These are phyloP conservation scores for Chrysoporthe austroafricana DNA, from an alignment of 2,329 filamentous ascomycete species.

Conservation along the genomic window DNA sequence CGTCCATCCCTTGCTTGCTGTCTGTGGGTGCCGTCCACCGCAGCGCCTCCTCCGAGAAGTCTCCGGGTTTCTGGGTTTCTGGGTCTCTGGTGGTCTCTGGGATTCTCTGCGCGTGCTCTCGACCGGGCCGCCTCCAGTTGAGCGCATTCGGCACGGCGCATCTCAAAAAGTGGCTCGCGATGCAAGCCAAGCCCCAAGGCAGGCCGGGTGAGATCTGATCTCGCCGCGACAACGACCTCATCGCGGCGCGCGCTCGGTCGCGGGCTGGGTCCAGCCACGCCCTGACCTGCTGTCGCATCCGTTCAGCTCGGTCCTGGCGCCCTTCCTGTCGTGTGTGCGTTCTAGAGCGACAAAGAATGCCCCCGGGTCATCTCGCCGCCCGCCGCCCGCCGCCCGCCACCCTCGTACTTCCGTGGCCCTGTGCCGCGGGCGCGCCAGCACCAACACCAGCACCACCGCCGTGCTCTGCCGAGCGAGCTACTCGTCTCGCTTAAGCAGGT, in stretches of 20 bases:
- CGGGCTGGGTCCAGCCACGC: too few relatives aligned
- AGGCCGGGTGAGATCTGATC: not conserved
- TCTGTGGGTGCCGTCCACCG: too few relatives aligned
- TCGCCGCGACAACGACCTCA: not conserved
- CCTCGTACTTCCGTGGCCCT: not conserved
- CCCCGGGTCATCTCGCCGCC: not conserved
- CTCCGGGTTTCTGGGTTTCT: too few relatives aligned
- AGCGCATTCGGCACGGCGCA: not conserved
- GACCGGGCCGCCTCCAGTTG: not conserved
- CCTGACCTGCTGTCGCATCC: not conserved
- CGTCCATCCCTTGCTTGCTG: not conserved
- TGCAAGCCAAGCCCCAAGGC: constrained; percentile 1
- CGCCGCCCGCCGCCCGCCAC: not conserved
- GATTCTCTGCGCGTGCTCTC: not conserved
- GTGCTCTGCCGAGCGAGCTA: constrained; percentile 21
- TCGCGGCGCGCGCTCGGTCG: too few relatives aligned
- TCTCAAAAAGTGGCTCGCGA: not conserved
- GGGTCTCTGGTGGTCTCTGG: too few relatives aligned
- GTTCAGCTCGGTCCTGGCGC: not conserved
- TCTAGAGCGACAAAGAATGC: not conserved
- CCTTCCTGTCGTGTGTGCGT: not conserved
- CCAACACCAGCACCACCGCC: too few relatives aligned
- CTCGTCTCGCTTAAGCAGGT: constrained; percentile 31
- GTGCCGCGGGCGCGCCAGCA: constrained; percentile 19
- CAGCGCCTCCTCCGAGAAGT: too few relatives aligned